phyloP scores from a whole-genome alignment of 2,329 filamentous ascomycete genomes.

The Colletotrichum sp. region DNA sequence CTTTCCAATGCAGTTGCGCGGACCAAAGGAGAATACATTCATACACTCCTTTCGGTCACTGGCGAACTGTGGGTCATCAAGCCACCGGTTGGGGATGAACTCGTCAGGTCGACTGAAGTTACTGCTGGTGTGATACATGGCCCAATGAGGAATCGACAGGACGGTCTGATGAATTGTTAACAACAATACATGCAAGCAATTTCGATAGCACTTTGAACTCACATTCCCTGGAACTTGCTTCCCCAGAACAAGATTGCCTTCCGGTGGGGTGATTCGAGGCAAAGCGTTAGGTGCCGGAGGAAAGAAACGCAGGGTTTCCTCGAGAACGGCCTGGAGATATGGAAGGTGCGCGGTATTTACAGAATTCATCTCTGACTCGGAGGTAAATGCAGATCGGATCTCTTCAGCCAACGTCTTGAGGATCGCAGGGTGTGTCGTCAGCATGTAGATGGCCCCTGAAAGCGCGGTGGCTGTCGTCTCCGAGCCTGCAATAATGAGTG shows the following conservation, averaged over 20 bases:
- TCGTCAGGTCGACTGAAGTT: neutral
- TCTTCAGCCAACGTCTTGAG: slow-evolving; percentile 38
- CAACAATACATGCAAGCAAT: no score
- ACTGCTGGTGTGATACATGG: neutral
- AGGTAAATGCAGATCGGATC: slow-evolving; percentile 39
- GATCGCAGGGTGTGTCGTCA: slow-evolving; percentile 34
- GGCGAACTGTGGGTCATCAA: neutral
- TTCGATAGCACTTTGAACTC: neutral
- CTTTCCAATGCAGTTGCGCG: slow-evolving; percentile 53
- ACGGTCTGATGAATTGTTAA: neutral
- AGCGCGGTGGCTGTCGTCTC: slow-evolving; percentile 51
- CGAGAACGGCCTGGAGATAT: slow-evolving; percentile 43
- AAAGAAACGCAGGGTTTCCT: slow-evolving; percentile 43
- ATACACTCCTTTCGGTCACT: slow-evolving; percentile 43
- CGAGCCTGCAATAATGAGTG: slow-evolving; percentile 38
- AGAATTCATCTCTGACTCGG: slow-evolving; percentile 28
- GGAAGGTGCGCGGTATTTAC: slow-evolving; percentile 21
- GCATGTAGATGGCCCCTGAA: slow-evolving; percentile 42
- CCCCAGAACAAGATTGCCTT: neutral
- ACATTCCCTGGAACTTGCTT: neutral
- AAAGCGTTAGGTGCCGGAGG: neutral
- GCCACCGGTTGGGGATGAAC: neutral
- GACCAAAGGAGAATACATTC: slow-evolving; percentile 52
- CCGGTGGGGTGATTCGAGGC: neutral
- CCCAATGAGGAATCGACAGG: neutral